Evolutionary conservation across 1,284 basidiomycete species (phyloP).

Genomic region (Pisolithus thermaeus): DNA sequence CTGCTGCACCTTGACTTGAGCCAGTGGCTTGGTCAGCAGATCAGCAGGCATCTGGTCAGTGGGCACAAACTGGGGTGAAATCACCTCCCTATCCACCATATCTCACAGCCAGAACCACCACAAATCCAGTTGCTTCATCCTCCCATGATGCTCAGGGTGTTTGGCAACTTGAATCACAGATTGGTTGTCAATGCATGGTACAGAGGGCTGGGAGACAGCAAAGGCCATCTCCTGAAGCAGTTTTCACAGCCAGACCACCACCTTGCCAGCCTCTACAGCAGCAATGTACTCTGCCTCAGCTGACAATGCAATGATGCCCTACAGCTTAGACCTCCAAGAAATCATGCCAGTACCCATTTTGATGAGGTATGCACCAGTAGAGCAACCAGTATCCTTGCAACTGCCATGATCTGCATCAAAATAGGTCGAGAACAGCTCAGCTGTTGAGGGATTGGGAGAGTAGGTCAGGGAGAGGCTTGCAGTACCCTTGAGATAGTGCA

Average conservation of each 20-base stretch:
- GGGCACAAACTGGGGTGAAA: too few relatives aligned
- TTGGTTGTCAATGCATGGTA: slow-evolving; percentile 15
- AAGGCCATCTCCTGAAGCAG: not conserved
- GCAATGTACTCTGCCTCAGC: slow-evolving; percentile 4
- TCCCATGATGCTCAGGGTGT: too few relatives aligned
- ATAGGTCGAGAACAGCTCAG: not conserved
- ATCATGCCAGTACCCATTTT: slow-evolving; percentile 6
- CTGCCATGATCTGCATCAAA: slow-evolving; percentile 1
- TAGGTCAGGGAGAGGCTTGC: too few relatives aligned
- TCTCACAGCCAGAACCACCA: too few relatives aligned
- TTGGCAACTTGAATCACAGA: not conserved
- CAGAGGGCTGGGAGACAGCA: not conserved
- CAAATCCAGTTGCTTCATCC: too few relatives aligned
- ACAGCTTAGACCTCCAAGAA: slow-evolving; percentile 7
- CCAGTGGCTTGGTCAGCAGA: too few relatives aligned
- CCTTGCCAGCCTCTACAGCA: slow-evolving; percentile 5
- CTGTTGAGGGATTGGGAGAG: not conserved
- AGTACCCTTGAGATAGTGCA: not conserved
- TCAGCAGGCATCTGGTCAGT: too few relatives aligned
- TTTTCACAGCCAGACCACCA: slow-evolving; percentile 1
- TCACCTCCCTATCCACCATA: too few relatives aligned
- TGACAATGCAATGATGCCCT: slow-evolving; percentile 3
- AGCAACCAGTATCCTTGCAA: not conserved
- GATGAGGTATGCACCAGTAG: slow-evolving; percentile 1
- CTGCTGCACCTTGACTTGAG: too few relatives aligned